Conservation (phyloP, 345 rosid genomes). For the Hypericum androsaemum region DNA sequence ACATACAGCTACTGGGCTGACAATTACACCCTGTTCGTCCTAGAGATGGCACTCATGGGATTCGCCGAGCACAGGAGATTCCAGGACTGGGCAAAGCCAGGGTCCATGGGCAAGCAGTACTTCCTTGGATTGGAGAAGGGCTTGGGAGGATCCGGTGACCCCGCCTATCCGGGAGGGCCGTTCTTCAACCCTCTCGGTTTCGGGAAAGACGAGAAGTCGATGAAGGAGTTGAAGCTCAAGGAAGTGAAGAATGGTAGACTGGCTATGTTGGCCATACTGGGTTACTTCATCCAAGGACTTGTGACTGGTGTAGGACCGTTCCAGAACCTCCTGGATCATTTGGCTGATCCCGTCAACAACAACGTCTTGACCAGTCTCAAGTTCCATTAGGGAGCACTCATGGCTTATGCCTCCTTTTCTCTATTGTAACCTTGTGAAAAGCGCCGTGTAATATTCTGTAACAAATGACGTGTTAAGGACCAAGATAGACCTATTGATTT, state of each 20-base stretch:
- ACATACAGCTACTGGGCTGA: constrained; percentile 97
- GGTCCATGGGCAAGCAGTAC: constrained; percentile 87
- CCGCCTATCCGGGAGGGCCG: constrained; percentile 89
- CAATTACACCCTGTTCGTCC: constrained; percentile 71
- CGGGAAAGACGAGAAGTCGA: constrained; percentile 77
- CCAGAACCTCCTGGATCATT: constrained; percentile 91
- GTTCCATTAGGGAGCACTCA: constrained; percentile 48
- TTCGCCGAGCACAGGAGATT: constrained; percentile 94
- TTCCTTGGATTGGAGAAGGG: constrained; percentile 82
- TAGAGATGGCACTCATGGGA: constrained; percentile 93
- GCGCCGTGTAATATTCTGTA: constrained; percentile 21
- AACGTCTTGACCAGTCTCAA: constrained; percentile 86
- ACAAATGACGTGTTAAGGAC: constrained; percentile 28
- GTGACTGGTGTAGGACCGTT: constrained; percentile 92
- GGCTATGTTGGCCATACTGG: constrained; percentile 85
- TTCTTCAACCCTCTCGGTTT: constrained; percentile 88
- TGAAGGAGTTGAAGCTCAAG: constrained; percentile 88
- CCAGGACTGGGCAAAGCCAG: constrained; percentile 88
- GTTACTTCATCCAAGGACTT: constrained; percentile 63
- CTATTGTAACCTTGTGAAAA: constrained; percentile 42
- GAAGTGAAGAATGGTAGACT: constrained; percentile 90
- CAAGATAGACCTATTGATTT: constrained; percentile 5
- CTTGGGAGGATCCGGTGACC: constrained; percentile 79
- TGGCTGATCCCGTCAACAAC: constrained; percentile 95
- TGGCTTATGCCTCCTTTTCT: constrained; percentile 9